Percentiles rank a stretch among this genome's conserved stretches.
Conservation (phyloP, 2,329 filamentous ascomycete species). For the Neofusicoccum sp. region DNA sequence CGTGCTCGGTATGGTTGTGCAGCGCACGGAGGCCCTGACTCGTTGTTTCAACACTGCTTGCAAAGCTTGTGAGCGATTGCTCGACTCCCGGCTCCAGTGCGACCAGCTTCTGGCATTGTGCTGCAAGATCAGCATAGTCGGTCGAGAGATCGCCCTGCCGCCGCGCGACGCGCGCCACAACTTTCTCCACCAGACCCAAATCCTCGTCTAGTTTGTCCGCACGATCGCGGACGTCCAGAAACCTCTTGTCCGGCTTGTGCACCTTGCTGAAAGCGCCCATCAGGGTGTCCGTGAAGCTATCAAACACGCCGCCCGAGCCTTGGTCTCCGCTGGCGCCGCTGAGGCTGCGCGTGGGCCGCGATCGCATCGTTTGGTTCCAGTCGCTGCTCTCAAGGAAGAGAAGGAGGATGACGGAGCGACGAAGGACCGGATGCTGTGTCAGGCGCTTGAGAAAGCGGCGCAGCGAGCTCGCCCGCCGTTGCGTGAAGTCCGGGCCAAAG, state of each 20-base stretch:
- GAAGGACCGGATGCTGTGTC: constrained; percentile 82
- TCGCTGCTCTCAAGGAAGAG: constrained; percentile 89
- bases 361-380: constrained; percentile 95
- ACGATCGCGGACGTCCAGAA: constrained; percentile 89
- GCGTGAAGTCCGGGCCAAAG: constrained; percentile 90
- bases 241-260: constrained; percentile 90
- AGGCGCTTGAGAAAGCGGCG: constrained; percentile 87
- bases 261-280: constrained; percentile 97
- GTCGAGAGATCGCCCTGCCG: constrained; percentile 83
- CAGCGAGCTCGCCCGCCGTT: constrained; percentile 81
- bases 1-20: constrained; percentile 89
- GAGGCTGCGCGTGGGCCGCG: constrained; percentile 66
- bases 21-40: constrained; percentile 74
- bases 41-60: constrained; percentile 80
- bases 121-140: constrained; percentile 85
- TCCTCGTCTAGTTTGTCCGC: constrained; percentile 91
- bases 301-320: constrained; percentile 71
- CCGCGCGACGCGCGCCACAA: constrained; percentile 85
- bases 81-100: constrained; percentile 86
- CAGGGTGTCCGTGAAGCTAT: constrained; percentile 92
- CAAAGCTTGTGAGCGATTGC: constrained; percentile 77
- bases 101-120: constrained; percentile 92
- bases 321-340: constrained; percentile 31
- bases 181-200: constrained; percentile 88
- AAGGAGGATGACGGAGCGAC: constrained; percentile 77